Evolutionary conservation across 352 stramenopile genomes (phyloP), one percentile per base, ranked within the genome.

Genomic region (Phytophthora melonis): DNA sequence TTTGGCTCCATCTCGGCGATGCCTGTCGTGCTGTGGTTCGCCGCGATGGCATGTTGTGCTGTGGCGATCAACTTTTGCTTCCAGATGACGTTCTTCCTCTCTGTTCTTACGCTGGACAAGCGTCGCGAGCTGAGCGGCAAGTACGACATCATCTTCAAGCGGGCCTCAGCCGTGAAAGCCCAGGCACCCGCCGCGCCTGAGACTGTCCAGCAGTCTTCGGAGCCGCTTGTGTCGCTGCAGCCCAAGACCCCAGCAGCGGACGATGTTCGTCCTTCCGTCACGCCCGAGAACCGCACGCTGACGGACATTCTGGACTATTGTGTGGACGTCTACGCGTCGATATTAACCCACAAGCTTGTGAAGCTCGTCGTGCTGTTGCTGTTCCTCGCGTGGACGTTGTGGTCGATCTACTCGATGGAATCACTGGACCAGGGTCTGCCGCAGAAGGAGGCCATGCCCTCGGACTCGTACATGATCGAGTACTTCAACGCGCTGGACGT

Each of bases 21-120:
- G 84, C 84, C 84, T 36, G 84, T 87, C 8, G 84, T 92, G 14
- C 34, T 89, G 58, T 92, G 83, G 81, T 92, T 92, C 68, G 84
- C 84, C 59, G 84, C 81, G 6, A 90, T 90, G 68, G 75, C 84
- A 3, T 83, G 77, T 34, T 84, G 76, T 45, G 83, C 84, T 11
- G 83, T 92, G 52, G 68, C 72, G 19, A 74, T 92, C 59, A 92
- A 92, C 61, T 90, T 92, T 43, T 79, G 74, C 52, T 65, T 90
- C 47, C 83, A 90, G 68, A 86, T 90, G 78, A 90, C 84, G 10
- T 63, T 92, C 50, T 83, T 92, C 57, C 58, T 92, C 1, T 82
- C 83, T 19, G 68, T 92, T 32, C 60, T 92, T 21, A 88, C 77
- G 3, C 59, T 92, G 3, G 84, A 92, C 72, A 89, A 89, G 61